Conservation (phyloP, 169 alveolate genomes). For the Perkinsus marinus region DNA sequence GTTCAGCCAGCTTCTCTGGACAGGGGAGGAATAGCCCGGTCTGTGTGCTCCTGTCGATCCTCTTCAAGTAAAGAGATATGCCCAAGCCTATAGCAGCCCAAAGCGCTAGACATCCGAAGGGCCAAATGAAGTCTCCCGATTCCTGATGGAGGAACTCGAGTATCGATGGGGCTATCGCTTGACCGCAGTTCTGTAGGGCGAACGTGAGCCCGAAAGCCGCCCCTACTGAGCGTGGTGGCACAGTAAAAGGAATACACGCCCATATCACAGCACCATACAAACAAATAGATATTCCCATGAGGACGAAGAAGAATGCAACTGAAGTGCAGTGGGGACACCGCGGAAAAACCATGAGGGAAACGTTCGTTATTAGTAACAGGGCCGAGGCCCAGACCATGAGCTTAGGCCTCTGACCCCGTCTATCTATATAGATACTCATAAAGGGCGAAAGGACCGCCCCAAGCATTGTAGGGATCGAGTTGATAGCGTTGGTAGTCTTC, state of each 20-base stretch:
- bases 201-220: slow-evolving; percentile 62
- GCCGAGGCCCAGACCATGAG: neutral
- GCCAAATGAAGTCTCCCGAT: neutral
- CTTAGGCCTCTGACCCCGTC: neutral
- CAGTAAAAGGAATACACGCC: slow-evolving; percentile 3
- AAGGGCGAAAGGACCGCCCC: neutral
- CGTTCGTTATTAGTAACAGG: neutral
- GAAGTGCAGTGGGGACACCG: neutral
- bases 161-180: slow-evolving; percentile 42
- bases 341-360: neutral
- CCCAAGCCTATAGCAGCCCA: neutral
- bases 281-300: neutral
- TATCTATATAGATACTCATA: neutral
- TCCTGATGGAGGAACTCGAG: neutral
- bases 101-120: neutral
- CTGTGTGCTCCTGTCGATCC: neutral
- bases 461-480: neutral
- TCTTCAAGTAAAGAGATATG: neutral
- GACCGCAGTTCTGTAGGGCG: slow-evolving; percentile 47
- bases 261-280: slow-evolving; percentile 3
- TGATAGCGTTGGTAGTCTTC: neutral
- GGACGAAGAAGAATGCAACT: neutral
- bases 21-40: neutral
- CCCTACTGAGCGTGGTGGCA: slow-evolving; percentile 42
- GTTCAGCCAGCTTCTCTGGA: neutral